phyloP scores from a whole-genome alignment of 345 rosid genomes.

The Populus tremula region DNA sequence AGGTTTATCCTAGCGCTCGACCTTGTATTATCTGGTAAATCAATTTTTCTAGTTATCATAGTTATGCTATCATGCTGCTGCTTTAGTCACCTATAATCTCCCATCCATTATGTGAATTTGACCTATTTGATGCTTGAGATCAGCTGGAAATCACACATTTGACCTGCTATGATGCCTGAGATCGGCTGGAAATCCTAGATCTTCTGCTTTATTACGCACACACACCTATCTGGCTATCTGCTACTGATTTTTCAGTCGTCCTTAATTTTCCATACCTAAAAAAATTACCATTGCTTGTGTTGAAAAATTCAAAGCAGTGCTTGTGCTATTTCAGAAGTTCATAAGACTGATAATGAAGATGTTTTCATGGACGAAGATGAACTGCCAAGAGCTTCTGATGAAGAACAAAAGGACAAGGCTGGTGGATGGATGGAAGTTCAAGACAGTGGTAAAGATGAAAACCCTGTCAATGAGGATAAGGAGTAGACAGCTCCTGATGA shows the following conservation, averaged over 20 bases:
- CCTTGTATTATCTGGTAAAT: neutral
- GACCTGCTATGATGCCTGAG: neutral
- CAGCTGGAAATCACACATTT: neutral
- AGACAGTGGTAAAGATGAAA: conserved; percentile 49
- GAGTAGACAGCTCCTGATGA: conserved; percentile 73
- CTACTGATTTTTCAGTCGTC: neutral
- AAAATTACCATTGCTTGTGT: neutral
- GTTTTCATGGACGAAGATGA: conserved; percentile 94
- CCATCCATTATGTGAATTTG: neutral
- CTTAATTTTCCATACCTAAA: neutral
- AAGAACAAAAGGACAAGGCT: conserved; percentile 52
- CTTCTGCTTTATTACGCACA: neutral
- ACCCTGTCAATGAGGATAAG: conserved; percentile 41
- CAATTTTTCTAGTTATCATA: neutral
- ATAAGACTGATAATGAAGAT: conserved; percentile 64
- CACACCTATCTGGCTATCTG: neutral
- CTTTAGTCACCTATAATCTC: neutral
- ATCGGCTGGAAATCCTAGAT: neutral
- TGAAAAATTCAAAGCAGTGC: neutral
- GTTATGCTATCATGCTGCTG: neutral
- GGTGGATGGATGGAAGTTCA: conserved; percentile 62
- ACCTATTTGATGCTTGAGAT: neutral
- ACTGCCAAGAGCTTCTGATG: conserved; percentile 50
- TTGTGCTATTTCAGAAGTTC: conserved; percentile 52
- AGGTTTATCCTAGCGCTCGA: neutral